These are phyloP conservation scores for Ophiosphaerella korrae DNA, from an alignment of 2,329 filamentous ascomycete species.

Conservation along the genomic window DNA sequence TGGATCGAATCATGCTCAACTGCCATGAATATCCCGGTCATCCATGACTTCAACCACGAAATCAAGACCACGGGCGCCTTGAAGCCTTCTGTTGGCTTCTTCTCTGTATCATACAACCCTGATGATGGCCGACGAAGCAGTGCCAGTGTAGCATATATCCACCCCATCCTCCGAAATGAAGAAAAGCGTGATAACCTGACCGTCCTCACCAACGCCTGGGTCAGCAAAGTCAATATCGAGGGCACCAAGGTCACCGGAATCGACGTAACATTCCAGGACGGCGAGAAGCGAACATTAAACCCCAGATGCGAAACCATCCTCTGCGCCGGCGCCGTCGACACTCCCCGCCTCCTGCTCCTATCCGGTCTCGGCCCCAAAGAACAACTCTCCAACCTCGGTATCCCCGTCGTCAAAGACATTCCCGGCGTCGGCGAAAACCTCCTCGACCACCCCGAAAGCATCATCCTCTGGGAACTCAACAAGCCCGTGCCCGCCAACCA, in stretches of 20 bases:
- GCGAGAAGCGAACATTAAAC: conserved; percentile 59
- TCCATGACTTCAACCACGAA: conserved; percentile 85
- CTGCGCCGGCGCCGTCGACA: conserved; percentile 80
- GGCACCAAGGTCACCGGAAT: conserved; percentile 75
- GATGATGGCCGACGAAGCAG: conserved; percentile 84
- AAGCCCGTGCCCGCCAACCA: conserved; percentile 76
- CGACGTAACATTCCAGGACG: conserved; percentile 68
- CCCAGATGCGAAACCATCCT: conserved; percentile 79
- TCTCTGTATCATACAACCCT: conserved; percentile 89
- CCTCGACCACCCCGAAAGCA: conserved; percentile 68
- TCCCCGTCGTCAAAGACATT: conserved; percentile 63
- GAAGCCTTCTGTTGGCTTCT: conserved; percentile 82
- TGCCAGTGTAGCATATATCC: conserved; percentile 89
- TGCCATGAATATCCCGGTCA: conserved; percentile 78
- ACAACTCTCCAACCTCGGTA: conserved; percentile 53
- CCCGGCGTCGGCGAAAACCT: conserved; percentile 69
- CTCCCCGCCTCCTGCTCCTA: conserved; percentile 67
- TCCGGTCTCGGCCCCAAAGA: conserved; percentile 57
- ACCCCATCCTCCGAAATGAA: conserved; percentile 83
- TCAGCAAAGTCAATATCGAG: conserved; percentile 76
- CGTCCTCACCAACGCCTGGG: conserved; percentile 85
- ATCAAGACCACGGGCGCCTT: conserved; percentile 76
- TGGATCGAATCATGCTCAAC: conserved; percentile 83
- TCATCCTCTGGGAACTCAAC: conserved; percentile 80
- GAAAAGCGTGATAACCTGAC: conserved; percentile 85